Conservation (phyloP, 2,329 filamentous ascomycete species). For the Macroventuria anomochaeta region DNA sequence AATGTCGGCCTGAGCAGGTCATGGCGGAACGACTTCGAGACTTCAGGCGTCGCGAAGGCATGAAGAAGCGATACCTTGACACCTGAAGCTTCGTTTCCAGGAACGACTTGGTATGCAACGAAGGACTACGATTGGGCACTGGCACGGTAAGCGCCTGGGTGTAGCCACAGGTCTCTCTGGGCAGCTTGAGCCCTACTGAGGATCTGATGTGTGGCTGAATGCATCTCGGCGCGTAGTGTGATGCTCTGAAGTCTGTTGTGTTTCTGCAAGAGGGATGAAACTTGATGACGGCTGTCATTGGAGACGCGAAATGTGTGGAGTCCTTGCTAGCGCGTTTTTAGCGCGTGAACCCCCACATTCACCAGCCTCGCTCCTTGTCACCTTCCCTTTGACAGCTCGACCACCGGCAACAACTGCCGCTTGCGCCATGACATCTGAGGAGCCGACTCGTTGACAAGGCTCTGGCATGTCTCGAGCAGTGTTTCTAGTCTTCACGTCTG, state of each 20-base stretch:
- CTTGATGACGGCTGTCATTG: slow-evolving; percentile 29
- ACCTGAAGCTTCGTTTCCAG: slow-evolving; percentile 20
- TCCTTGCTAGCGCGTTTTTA: slow-evolving; percentile 2
- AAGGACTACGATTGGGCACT: slow-evolving; percentile 35
- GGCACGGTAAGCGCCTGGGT: slow-evolving; percentile 27
- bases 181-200: slow-evolving; percentile 19
- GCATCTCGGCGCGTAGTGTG: slow-evolving; percentile 13
- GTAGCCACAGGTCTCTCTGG: slow-evolving; percentile 31
- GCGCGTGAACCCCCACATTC: slow-evolving; percentile 10
- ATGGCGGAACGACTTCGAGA: slow-evolving; percentile 47
- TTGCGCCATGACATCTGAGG: slow-evolving; percentile 17
- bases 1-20: slow-evolving; percentile 31
- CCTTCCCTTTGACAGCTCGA: slow-evolving; percentile 9
- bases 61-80: slow-evolving; percentile 29
- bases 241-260: slow-evolving; percentile 25
- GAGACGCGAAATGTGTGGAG: slow-evolving; percentile 32
- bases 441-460: slow-evolving; percentile 14
- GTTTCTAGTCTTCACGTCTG: not conserved
- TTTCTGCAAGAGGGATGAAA: slow-evolving; percentile 46
- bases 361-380: not conserved
- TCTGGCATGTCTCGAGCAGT: slow-evolving; percentile 11
- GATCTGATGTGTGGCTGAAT: slow-evolving; percentile 34
- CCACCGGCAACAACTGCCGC: slow-evolving; percentile 14
- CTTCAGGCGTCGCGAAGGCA: slow-evolving; percentile 42
- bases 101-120: slow-evolving; percentile 21